Conservation (phyloP, 768 basidiomycete genomes). For the Naganishia antarctica region DNA sequence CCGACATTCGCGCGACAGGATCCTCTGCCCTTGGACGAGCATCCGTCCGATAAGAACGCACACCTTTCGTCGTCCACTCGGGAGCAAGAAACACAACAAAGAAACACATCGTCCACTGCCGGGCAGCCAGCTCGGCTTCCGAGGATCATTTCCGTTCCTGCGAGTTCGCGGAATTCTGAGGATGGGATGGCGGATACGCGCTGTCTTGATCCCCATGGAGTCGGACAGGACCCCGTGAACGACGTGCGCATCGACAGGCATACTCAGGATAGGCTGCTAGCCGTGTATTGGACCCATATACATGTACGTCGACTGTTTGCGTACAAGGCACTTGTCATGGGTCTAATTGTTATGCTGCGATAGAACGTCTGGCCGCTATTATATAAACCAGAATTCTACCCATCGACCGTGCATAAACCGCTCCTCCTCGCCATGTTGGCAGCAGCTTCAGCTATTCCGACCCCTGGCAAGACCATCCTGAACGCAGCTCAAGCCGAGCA, state of each 20-base stretch:
- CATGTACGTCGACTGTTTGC: constrained; percentile 31
- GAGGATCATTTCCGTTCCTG: not conserved
- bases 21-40: no score
- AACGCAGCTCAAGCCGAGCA: constrained; percentile 25
- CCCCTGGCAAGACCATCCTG: constrained; percentile 17
- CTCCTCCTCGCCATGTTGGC: constrained; percentile 38
- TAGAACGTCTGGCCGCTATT: constrained; percentile 44
- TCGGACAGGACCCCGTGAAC: not conserved
- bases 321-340: not conserved
- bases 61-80: no score
- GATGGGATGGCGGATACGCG: constrained; percentile 9
- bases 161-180: constrained; percentile 6
- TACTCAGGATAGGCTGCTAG: constrained; percentile 32
- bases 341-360: not conserved
- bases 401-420: constrained; percentile 28
- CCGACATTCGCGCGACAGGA: no score
- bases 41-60: no score
- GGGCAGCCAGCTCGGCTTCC: no score
- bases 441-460: constrained; percentile 34
- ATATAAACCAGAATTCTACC: constrained; percentile 41
- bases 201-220: not conserved
- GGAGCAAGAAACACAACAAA: no score
- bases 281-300: constrained; percentile 40
- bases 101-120: no score
- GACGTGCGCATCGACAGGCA: constrained; percentile 2